phyloP scores from a whole-genome alignment of 345 rosid species.

The Abelmoschus esculentus region DNA sequence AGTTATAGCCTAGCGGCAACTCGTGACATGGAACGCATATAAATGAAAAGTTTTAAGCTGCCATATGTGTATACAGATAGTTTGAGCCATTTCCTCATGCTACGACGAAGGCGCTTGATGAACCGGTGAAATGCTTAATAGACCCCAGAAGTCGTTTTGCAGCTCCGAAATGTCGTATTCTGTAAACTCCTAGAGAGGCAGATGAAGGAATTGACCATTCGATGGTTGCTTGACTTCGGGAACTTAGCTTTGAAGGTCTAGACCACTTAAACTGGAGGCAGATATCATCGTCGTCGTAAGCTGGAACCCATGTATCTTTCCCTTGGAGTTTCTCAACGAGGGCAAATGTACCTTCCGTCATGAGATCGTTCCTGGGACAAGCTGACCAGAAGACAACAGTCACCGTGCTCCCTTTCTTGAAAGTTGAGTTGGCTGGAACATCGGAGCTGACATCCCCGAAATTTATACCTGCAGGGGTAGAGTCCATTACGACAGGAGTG shows the following conservation, averaged over 20 bases:
- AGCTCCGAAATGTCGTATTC: conserved; percentile 73
- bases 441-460: conserved; percentile 82
- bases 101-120: conserved; percentile 52
- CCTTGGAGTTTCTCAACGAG: conserved; percentile 74
- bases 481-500: conserved; percentile 79
- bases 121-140: conserved; percentile 52
- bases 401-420: conserved; percentile 61
- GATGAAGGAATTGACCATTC: conserved; percentile 79
- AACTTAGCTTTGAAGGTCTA: conserved; percentile 59
- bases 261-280: conserved; percentile 90
- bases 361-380: conserved; percentile 87
- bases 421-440: conserved; percentile 65
- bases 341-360: conserved; percentile 89
- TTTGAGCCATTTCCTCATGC: conserved; percentile 19
- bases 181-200: conserved; percentile 67
- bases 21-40: too few relatives aligned
- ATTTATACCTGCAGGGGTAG: conserved; percentile 51
- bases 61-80: not conserved
- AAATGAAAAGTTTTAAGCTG: not conserved
- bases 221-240: conserved; percentile 63
- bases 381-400: conserved; percentile 84
- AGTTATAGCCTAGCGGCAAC: too few relatives aligned
- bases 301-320: conserved; percentile 68
- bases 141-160: conserved; percentile 48
- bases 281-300: conserved; percentile 86